phyloP scores from a whole-genome alignment of 805 yeast genomes.

The Kazachstania viticola region DNA sequence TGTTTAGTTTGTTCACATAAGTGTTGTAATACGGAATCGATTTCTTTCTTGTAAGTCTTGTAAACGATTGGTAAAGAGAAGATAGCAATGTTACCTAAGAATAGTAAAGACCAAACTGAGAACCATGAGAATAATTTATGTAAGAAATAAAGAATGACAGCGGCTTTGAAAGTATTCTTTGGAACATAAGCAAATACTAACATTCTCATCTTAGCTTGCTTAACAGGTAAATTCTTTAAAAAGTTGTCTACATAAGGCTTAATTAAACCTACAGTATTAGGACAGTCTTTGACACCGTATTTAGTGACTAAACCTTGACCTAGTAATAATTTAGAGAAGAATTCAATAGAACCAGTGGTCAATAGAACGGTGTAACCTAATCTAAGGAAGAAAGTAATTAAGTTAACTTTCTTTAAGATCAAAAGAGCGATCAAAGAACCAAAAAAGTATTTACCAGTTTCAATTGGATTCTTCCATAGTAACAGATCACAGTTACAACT shows the following conservation, averaged over 20 bases:
- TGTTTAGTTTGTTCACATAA: constrained; percentile 36
- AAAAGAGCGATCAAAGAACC: constrained; percentile 43
- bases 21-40: constrained; percentile 50
- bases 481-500: constrained; percentile 15
- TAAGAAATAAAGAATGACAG: constrained; percentile 49
- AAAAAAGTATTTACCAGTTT: constrained; percentile 69
- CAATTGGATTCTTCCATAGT: constrained; percentile 36
- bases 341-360: constrained; percentile 65
- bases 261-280: constrained; percentile 22
- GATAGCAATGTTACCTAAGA: constrained; percentile 44
- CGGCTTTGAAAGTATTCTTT: constrained; percentile 62
- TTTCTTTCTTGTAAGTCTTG: constrained; percentile 61
- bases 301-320: constrained; percentile 74
- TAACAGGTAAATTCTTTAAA: constrained; percentile 31
- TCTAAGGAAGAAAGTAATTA: constrained; percentile 50
- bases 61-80: constrained; percentile 73
- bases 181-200: constrained; percentile 58
- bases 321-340: constrained; percentile 54
- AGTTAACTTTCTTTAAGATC: constrained; percentile 50
- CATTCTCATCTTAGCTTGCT: constrained; percentile 44
- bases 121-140: constrained; percentile 68
- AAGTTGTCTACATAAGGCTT: constrained; percentile 23
- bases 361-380: constrained; percentile 47
- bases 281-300: constrained; percentile 44
- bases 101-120: constrained; percentile 56